Percentiles rank a stretch among this genome's conserved stretches.
phyloP scores from a whole-genome alignment of 495 filamentous ascomycete genomes.

The Podospora bellae-mahoneyi region DNA sequence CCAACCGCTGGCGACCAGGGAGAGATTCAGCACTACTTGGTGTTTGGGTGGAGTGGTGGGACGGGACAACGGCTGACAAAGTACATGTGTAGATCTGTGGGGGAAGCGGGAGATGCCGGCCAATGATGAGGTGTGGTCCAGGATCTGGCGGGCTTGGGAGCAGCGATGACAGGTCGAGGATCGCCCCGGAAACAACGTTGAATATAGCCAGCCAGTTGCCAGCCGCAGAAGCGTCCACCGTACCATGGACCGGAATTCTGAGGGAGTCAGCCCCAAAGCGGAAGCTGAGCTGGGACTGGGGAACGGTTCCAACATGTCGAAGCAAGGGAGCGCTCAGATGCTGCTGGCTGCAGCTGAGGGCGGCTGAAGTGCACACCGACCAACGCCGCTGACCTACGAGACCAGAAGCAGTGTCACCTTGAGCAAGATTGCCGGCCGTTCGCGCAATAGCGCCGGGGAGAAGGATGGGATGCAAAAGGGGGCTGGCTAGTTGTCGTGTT shows the following conservation, averaged over 20 bases:
- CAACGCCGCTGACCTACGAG: conserved; percentile 12
- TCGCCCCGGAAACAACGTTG: conserved; percentile 7
- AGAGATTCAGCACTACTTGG: background rate
- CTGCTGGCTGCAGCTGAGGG: background rate
- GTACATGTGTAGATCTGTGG: conserved; percentile 9
- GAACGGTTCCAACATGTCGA: background rate
- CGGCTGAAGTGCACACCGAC: conserved; percentile 11
- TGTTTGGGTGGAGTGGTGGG: background rate
- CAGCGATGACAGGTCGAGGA: conserved; percentile 3
- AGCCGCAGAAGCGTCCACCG: background rate
- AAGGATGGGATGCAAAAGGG: background rate
- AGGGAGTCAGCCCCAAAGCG: conserved; percentile 10
- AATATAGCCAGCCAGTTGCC: conserved; percentile 7
- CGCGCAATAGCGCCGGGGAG: conserved; percentile 8
- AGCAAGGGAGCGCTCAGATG: background rate
- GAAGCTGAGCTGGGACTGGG: conserved; percentile 13
- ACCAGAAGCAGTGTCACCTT: conserved; percentile 12
- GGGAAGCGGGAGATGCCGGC: conserved; percentile 3
- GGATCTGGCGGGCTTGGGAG: background rate
- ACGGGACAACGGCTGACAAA: background rate
- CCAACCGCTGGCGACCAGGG: background rate
- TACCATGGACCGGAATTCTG: background rate
- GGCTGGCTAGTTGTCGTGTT: background rate
- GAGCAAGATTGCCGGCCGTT: conserved; percentile 13
- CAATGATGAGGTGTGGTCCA: background rate